Base-by-base conservation (phyloP, 768 basidiomycete genomes). In the Psilocybe sp. region DNA sequence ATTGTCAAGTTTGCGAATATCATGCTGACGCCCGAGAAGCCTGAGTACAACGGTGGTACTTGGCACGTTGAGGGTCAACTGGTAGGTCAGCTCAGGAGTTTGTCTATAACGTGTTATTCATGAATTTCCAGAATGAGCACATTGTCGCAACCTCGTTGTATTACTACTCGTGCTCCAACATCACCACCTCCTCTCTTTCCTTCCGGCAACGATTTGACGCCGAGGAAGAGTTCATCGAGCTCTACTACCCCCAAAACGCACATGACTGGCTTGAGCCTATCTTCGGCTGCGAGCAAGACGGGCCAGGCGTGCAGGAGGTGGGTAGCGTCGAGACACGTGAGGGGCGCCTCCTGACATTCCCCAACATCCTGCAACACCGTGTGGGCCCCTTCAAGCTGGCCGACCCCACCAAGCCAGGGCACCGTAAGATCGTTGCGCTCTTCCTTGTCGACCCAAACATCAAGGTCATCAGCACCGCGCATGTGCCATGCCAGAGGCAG, bases 391-490 rank as follows among this genome's bases (percentile, higher is more conserved):
- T 75, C 58, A 49, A 58, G 40, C 66, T 76, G 10, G 55, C 49
- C 7, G 71, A 77, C 52, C 56, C 58, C 1, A 63, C 66, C 9
- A 70, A 68, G 48, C 70, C 71, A 5, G 76, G 74, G 2, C 65
- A 73, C 49, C 65, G 74, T 40, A 77, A 74, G 56, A 73, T 77
- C 35, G 54, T 77, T 6, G 69, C 69, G 2, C 65, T 77, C 16
- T 74, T 73, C 61, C 68, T 76, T 15, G 65, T 74, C 37, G 70
- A 75, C 45, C 69, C 69, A 2, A 58, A 64, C 28, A 50, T 64
- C 32, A 58, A 51, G 32, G 56, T 69, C 14, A 59, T 63, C 31
- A 66, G 64, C 32, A 63, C 66, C 1, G 61, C 62, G 19, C 51
- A 66, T 40, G 61, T 69, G 5, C 66, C 66, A 1, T 64, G 63